These are phyloP conservation scores for Marasmius sp. DNA, from an alignment of 1,284 basidiomycete genomes.

Conservation along the genomic window DNA sequence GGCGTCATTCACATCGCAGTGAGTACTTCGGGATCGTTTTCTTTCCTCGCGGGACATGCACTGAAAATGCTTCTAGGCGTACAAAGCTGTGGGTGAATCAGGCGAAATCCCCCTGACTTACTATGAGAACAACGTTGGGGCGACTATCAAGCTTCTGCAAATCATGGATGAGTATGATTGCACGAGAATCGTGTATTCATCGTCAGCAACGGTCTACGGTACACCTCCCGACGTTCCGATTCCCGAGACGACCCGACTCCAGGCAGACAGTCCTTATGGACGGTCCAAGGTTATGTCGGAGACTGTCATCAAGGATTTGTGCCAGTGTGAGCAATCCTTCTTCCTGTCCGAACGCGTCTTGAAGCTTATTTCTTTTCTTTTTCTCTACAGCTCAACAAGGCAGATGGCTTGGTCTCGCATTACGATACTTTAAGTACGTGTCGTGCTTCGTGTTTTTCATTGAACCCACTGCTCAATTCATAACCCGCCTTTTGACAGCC, in stretches of 20 bases:
- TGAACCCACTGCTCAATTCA: not conserved
- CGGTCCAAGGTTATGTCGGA: conserved; percentile 96
- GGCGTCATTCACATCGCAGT: conserved; percentile 96
- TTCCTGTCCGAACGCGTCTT: conserved; percentile 5
- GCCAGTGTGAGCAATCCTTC: conserved; percentile 57
- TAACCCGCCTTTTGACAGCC: conserved; percentile 47
- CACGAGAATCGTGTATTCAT: conserved; percentile 92
- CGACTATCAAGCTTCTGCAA: conserved; percentile 82
- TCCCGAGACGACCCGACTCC: conserved; percentile 86
- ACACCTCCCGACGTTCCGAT: conserved; percentile 92
- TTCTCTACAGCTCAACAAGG: conserved; percentile 59
- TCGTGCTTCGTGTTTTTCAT: conserved; percentile 5
- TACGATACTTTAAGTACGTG: conserved; percentile 96
- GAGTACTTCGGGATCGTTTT: conserved; percentile 27
- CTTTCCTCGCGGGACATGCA: not conserved
- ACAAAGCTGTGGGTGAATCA: conserved; percentile 99
- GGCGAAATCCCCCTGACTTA: conserved; percentile 92
- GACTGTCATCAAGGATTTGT: conserved; percentile 87
- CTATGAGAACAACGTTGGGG: conserved; percentile 89
- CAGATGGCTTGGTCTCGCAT: conserved; percentile 78
- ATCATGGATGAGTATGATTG: conserved; percentile 85
- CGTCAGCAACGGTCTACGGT: conserved; percentile 99
- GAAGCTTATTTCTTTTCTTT: conserved; percentile 18
- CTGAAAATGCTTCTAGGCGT: conserved; percentile 57
- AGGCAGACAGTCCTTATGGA: conserved; percentile 93